A percentile compares a stretch with the other conserved stretches of the same genome.
Evolutionary conservation across 139 green algal genomes (phyloP).

Genomic region (Tetratostichococcus sp.): DNA sequence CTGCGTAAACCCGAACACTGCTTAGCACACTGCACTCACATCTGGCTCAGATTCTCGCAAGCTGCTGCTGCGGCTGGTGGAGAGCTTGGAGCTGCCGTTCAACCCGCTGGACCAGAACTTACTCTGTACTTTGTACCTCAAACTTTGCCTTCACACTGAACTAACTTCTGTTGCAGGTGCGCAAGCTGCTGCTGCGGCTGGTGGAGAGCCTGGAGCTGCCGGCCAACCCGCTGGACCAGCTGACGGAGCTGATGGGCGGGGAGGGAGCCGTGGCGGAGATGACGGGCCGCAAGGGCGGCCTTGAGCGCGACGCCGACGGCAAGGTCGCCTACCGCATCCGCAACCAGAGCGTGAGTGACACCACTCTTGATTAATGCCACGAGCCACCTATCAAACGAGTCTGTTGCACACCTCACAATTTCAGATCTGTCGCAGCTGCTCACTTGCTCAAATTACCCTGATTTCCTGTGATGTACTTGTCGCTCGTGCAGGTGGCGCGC

Average conservation of each 20-base stretch:
- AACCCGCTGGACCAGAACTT: neutral
- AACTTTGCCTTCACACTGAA: too few species aligned
- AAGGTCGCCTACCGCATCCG: conserved; percentile 23
- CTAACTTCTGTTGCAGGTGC: neutral
- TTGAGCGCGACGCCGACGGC: conserved; percentile 21
- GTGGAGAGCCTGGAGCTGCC: conserved; percentile 44
- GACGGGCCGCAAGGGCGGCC: conserved; percentile 53
- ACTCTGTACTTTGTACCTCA: too few species aligned
- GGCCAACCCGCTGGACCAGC: conserved; percentile 52
- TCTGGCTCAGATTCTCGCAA: too few species aligned
- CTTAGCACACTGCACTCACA: too few species aligned
- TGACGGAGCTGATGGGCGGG: conserved; percentile 60
- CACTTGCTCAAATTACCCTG: neutral
- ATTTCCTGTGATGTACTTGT: neutral
- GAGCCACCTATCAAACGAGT: too few species aligned
- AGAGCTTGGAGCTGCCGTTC: conserved; percentile 42
- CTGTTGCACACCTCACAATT: too few species aligned
- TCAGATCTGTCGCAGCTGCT: too few species aligned
- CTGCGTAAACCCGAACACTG: too few species aligned
- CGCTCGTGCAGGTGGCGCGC: conserved; percentile 16
- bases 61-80: conserved; percentile 41
- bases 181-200: conserved; percentile 38
- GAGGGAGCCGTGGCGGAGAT: conserved; percentile 63
- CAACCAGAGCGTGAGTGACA: conserved; percentile 9
- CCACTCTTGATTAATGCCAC: too few species aligned